Evolutionary conservation across 495 filamentous ascomycete genomes (phyloP), one percentile per base, ranked within the genome.

Genomic region (Aspergillus taichungensis): DNA sequence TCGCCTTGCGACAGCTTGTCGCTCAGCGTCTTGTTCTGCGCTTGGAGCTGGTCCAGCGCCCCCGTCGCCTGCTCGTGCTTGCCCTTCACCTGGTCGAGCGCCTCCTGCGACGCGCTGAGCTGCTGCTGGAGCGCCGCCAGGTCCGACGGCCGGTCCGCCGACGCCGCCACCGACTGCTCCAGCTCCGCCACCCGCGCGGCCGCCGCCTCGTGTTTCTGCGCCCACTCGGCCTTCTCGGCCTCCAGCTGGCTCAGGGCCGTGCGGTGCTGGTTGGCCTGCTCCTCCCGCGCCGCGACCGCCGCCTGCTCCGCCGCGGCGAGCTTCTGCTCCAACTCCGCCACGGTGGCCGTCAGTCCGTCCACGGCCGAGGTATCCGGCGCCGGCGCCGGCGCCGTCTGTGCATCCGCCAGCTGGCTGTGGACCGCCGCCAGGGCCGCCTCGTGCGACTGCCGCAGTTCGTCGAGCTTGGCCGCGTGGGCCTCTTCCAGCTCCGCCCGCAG

Each of bases 381-480:
- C 65, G 18, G 61, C 64, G n/a, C n/a, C n/a, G n/a, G n/a, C 10
- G 58, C 45, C 18, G 18, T 24, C 40, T 64, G 63, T n/a, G 66
- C 67, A 34, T 64, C 45, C 24, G 49, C 43, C 24, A 73, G 60
- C 36, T 71, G 62, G 2, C 61, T 53, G 13, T 58, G 57, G 34
- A 59, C 51, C 27, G 51, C 56, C 5, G 55, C 60, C 39, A 73
- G 50, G 8, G 54, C 55, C 28, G 47, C 46, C 3, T 69, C 60
- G 47, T 73, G 70, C 1, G 63, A 45, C 33, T 64, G 60, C 43
- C 64, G 59, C n/a, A 73, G 56, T 6, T 66, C 63, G 6, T 58
- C 61, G 6, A 72, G 43, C 51, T 67, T 68, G 34, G 55, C 51
- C 44, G 63, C 56, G 50, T 69, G 58, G 1, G 66, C 55, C 27